Base-by-base conservation (phyloP, 2,329 filamentous ascomycete species). In the Fusarium pininemorale region DNA sequence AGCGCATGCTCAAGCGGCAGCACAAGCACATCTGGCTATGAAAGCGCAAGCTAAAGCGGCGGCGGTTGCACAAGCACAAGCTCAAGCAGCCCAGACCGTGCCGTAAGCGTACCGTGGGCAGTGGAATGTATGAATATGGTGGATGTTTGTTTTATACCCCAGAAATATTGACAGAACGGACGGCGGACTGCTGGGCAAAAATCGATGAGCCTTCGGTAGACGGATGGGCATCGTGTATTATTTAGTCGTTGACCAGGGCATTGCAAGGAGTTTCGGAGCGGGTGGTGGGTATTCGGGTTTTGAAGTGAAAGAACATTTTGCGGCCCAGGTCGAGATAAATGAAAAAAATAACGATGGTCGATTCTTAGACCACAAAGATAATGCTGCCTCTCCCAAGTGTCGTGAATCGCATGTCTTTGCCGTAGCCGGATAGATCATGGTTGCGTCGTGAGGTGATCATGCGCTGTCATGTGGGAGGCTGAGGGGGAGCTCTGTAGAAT, bases 221-320 rank as follows among this genome's bases (percentile, higher is more conserved):
- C 53, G 41, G 35, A 44, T 37, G 54, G 56, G 42, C 39, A 51
- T 73, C 61, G 56, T 77, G 74, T 67, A 78, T 67, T 78, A 78
- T 78, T 77, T 63, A 70, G 63, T 76, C 74, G 74, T 74, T 77
- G 74, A 70, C 71, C 58, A 69, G 72, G 78, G 72, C 79, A 81
- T 81, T 82, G 81, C 81, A 77, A 65, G 81, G 81, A 83, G 81
- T 83, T 81, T 77, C n/a, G 79, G 80, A 79, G 79, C 80, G 73
- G 71, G 65, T 65, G 73, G 64, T 73, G 59, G 70, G 61, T 72
- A 64, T 74, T 74, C 61, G 73, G 75, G 73, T 68, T 76, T 76
- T 76, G 76, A 77, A 64, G 75, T 72, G 60, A 71, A 70, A 63
- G 76, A 76, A 70, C 75, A 57, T 65, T 74, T 47, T 63, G 67